Evolutionary conservation across 1,284 basidiomycete species (phyloP).

Genomic region (Sporisorium reilianum): DNA sequence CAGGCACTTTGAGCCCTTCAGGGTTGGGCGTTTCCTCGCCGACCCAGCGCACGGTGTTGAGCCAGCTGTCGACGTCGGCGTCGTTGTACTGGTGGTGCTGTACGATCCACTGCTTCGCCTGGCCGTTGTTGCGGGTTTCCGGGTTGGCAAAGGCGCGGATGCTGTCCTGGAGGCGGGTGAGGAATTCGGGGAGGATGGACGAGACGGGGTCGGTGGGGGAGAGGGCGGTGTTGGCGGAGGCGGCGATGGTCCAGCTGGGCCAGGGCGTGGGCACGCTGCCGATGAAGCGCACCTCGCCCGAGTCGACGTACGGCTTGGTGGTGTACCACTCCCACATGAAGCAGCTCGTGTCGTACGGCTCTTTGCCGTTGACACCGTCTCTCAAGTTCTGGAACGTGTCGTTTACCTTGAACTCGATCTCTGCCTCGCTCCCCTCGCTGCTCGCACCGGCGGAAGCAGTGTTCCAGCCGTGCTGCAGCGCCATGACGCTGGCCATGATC

Average conservation of each 20-base stretch:
- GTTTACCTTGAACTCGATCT: conserved; percentile 64
- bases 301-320: conserved; percentile 89
- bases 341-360: conserved; percentile 23
- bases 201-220: background rate
- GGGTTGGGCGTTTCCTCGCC: conserved; percentile 55
- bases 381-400: conserved; percentile 76
- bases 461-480: conserved; percentile 74
- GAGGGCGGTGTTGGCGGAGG: conserved; percentile 45
- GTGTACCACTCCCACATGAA: conserved; percentile 85
- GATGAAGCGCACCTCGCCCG: conserved; percentile 82
- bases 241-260: conserved; percentile 82
- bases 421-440: background rate
- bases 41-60: conserved; percentile 61
- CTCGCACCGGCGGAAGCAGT: conserved; percentile 17
- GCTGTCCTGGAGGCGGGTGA: conserved; percentile 38
- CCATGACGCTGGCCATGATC: conserved; percentile 96
- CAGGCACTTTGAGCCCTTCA: conserved; percentile 15
- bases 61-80: conserved; percentile 78
- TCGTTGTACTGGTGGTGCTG: conserved; percentile 73
- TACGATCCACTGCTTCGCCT: conserved; percentile 44
- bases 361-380: conserved; percentile 80
- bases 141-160: conserved; percentile 57
- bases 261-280: conserved; percentile 91
- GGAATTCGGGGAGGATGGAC: conserved; percentile 41
- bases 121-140: conserved; percentile 24